A percentile compares a stretch with the other conserved stretches of the same genome.
These are phyloP conservation scores for Leersia perrieri DNA, from an alignment of 176 grass and related monocot species.

Conservation along the genomic window DNA sequence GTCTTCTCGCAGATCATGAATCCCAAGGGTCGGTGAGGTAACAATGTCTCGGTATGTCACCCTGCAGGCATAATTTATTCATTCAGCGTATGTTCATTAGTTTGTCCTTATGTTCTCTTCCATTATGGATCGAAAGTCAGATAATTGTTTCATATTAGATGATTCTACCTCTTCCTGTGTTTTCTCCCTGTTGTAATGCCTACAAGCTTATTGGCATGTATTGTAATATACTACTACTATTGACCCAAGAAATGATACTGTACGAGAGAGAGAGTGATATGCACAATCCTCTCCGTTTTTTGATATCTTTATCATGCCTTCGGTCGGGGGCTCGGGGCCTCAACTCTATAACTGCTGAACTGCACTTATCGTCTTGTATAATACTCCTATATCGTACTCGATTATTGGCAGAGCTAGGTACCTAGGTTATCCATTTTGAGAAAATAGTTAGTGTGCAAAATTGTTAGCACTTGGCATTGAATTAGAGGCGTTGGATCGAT, in stretches of 20 bases:
- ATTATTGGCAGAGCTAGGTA: background rate
- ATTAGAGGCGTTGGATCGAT: background rate
- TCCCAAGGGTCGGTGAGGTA: constrained; percentile 85
- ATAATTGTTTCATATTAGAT: constrained; percentile 55
- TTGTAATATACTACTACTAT: constrained; percentile 33
- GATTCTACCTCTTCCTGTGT: constrained; percentile 34
- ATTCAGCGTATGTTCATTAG: constrained; percentile 39
- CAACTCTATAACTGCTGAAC: background rate
- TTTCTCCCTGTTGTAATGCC: constrained; percentile 42
- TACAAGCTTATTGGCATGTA: constrained; percentile 40
- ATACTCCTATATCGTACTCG: background rate
- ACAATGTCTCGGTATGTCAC: constrained; percentile 16
- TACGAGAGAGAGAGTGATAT: constrained; percentile 21
- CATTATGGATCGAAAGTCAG: constrained; percentile 37
- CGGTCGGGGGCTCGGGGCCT: background rate
- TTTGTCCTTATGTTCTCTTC: constrained; percentile 28
- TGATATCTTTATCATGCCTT: background rate
- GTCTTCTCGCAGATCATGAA: constrained; percentile 99
- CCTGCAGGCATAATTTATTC: constrained; percentile 41
- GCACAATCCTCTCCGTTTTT: background rate
- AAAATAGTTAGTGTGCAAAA: background rate
- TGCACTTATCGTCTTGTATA: background rate
- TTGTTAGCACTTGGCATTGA: background rate
- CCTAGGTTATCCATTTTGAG: background rate
- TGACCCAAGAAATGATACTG: constrained; percentile 28